A percentile compares a stretch with the other conserved stretches of the same genome.
phyloP scores from a whole-genome alignment of 2,329 filamentous ascomycete genomes.

The Penicillium sp. region DNA sequence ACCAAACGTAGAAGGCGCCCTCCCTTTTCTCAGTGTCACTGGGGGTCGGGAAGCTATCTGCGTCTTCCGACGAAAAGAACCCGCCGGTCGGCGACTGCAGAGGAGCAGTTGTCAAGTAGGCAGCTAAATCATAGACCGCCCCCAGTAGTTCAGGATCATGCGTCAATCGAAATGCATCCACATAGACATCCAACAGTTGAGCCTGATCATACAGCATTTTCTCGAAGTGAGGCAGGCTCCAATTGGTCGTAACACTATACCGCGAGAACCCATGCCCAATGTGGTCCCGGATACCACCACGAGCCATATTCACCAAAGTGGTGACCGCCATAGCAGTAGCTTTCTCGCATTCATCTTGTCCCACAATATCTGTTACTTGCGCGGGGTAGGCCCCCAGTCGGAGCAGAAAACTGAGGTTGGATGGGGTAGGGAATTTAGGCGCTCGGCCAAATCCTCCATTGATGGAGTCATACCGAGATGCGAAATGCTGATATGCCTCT shows the following conservation, averaged over 20 bases:
- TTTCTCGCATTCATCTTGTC: constrained; percentile 68
- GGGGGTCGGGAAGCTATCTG: constrained; percentile 74
- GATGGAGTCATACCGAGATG: constrained; percentile 71
- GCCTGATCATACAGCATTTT: constrained; percentile 95
- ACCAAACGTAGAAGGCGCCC: constrained; percentile 95
- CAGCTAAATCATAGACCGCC: constrained; percentile 74
- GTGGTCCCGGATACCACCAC: constrained; percentile 69
- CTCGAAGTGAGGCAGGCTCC: constrained; percentile 94
- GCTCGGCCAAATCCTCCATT: constrained; percentile 76
- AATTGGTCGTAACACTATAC: constrained; percentile 87
- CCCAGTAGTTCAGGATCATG: constrained; percentile 70
- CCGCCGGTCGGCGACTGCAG: constrained; percentile 68
- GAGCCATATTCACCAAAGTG: constrained; percentile 75
- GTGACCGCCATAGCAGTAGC: constrained; percentile 76
- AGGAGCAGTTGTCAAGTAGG: constrained; percentile 74
- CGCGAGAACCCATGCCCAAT: constrained; percentile 75
- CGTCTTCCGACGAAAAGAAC: constrained; percentile 85
- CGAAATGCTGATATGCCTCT: constrained; percentile 80
- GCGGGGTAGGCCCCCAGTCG: constrained; percentile 68
- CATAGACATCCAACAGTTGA: constrained; percentile 75
- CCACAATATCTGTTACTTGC: constrained; percentile 82
- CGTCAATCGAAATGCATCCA: constrained; percentile 76
- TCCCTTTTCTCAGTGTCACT: constrained; percentile 79
- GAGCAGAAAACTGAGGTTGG: constrained; percentile 79
- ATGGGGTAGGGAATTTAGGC: constrained; percentile 87